Evolutionary conservation across 306 rosid genomes (phyloP), one percentile per base, ranked within the genome.

Genomic region (Cicer judaicum): DNA sequence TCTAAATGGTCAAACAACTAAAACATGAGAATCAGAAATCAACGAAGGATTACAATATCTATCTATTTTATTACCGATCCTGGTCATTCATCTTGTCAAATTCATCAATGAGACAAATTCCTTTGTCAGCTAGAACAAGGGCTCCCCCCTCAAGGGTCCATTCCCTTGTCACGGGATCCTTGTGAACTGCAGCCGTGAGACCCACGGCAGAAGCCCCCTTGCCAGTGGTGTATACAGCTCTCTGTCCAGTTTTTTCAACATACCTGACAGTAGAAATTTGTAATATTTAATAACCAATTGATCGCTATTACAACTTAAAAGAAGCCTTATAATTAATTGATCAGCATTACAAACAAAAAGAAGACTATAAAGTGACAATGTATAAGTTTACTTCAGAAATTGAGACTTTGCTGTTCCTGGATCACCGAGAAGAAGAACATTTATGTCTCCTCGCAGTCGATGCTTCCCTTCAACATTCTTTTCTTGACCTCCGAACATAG

Each of bases 181-280:
- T 94, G 87, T 94, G 99, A 79, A 94, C 97, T 72, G 97, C 97
- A 55, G 99, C 99, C 19, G 99, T 94, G 67, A 94, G 99, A 79
- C 99, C 99, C 78, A 94, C 99, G n/a, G 99, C 99, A 50, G 99
- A 92, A 84, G 99, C 99, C 73, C 99, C 99, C 80, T 94, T 94
- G 15, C 99, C 99, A 48, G 99, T 92, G 46, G 99, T 94, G 84
- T 94, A 94, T 70, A 94, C 99, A 55, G 99, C 99, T 79, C 99
- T 89, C 79, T 90, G 97, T 66, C 96, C 99, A 79, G 97, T 92
- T 91, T 94, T 94, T 73, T 94, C 99, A 59, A 94, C 95, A 36
- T 94, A 94, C 85, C 99, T 94, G 41, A 46, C 47, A 73, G 65
- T 2, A 47, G 7, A 60, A 44, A 64, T 36, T 40, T 18, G 16